These are phyloP conservation scores for Closterium sp. DNA, from an alignment of 139 green algal species.

Conservation along the genomic window DNA sequence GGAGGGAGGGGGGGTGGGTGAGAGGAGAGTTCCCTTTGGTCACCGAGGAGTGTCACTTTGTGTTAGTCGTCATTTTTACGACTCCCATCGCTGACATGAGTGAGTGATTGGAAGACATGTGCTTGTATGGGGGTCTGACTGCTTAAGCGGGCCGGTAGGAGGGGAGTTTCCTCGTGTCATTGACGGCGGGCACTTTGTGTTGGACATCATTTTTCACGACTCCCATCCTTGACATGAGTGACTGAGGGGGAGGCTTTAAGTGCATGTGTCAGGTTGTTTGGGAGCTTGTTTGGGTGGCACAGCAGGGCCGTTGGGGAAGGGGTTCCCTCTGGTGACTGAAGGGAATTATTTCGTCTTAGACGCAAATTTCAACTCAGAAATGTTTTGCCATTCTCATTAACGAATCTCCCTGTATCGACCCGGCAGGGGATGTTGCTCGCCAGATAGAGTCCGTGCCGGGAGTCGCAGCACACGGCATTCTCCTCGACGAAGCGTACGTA, in stretches of 20 bases:
- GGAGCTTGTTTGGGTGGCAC: not conserved
- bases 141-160: too few relatives aligned
- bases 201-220: constrained; percentile 6
- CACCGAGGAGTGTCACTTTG: not conserved
- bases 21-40: not conserved
- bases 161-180: not conserved
- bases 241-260: not conserved
- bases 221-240: not conserved
- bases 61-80: not conserved
- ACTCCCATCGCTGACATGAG: not conserved
- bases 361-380: not conserved
- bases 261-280: not conserved
- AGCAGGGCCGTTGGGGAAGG: not conserved
- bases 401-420: not conserved
- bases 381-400: too few relatives aligned
- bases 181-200: not conserved
- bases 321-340: not conserved
- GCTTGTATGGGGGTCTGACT: too few relatives aligned
- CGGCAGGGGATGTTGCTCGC: constrained; percentile 1
- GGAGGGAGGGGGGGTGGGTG: not conserved
- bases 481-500: constrained; percentile 3
- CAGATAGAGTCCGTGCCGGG: not conserved
- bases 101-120: not conserved
- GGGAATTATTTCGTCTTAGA: not conserved
- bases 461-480: constrained; percentile 1